Base-by-base conservation (phyloP, 306 rosid species). In the Cicer cuneatum region DNA sequence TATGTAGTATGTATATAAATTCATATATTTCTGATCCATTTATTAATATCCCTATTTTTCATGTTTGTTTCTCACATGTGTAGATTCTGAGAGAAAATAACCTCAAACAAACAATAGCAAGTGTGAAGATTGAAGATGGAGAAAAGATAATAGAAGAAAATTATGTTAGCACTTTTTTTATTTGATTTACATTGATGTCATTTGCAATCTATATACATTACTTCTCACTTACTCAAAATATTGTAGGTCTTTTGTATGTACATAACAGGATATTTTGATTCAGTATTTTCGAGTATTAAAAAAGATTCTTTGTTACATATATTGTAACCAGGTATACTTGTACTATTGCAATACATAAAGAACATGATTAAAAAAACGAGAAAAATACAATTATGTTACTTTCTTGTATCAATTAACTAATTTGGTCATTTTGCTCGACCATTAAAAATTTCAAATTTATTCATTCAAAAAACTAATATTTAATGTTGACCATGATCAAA, bases 291-390 rank as follows among this genome's bases (percentile, higher is more conserved):
- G 90, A 90, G 68, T 56, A 85, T 53, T 80, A 2, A 90, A 75
- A 61, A 96, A 92, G 75, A 90, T 90, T 65, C 88, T 92, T 6
- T 90, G 92, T n/a, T 88, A 92, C 72, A 49, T 87, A 37, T 88
- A 92, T 48, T 79, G 29, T 70, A 93, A 90, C 68, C 97, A 87
- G 89, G 92, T 89, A 65, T 29, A 5, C 7, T 59, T n/a, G 11
- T 2, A n/a, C n/a, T n/a, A n/a, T n/a, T n/a, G n/a, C n/a, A n/a
- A n/a, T n/a, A n/a, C n/a, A n/a, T n/a, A n/a, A n/a, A n/a, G n/a
- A n/a, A n/a, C n/a, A n/a, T n/a, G n/a, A n/a, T n/a, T n/a, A n/a
- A n/a, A n/a, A n/a, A n/a, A n/a, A n/a, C n/a, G n/a, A n/a, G n/a
- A n/a, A n/a, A n/a, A n/a, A n/a, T n/a, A n/a, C n/a, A n/a, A n/a